Base-by-base conservation (phyloP, 352 stramenopile species). In the Globisporangium iwayamae region DNA sequence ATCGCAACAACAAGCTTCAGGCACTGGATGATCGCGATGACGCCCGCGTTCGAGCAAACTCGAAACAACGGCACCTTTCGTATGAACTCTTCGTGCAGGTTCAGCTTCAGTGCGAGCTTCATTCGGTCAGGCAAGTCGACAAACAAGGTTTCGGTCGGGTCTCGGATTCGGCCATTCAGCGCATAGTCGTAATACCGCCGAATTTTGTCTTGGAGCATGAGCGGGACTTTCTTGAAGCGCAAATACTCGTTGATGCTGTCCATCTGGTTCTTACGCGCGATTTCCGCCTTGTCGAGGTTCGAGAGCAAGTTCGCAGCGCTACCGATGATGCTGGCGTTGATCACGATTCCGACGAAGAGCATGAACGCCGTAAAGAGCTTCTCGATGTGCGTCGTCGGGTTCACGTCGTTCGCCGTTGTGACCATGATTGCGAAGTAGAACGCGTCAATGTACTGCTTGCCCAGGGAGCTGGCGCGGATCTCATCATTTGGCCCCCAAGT, bases 321-420 rank as follows among this genome's bases (percentile, higher is more conserved):
- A 77, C 84, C 84, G 34, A 93, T 90, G 65, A 91, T 93, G 55
- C 74, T 87, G 54, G 81, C 82, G 66, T 93, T 93, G 68, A 90
- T 85, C 1, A 89, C 73, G 45, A 93, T 89, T 4, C 81, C 84
- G 28, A 93, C 69, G 48, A 89, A 81, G n/a, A 90, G 72, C 77
- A 90, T 90, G 18, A 89, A 60, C 2, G 74, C 81, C 1, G 79
- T 87, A 41, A 85, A 85, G 10, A 89, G 53, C 61, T 87, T 85
- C 63, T 89, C 78, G 20, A 71, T 79, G 2, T 74, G 68, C 13
- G 70, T 87, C 4, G 67, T 79, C 13, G 78, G 79, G n/a, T 69
- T 77, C 22, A 88, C 75, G 45, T 89, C 79, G 62, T 87, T 89
- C 28, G 75, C 78, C 5, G 76, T 88, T 0, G 78, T 86, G 41